Conservation (phyloP, 345 rosid species). For the Cochlearia excelsa region DNA sequence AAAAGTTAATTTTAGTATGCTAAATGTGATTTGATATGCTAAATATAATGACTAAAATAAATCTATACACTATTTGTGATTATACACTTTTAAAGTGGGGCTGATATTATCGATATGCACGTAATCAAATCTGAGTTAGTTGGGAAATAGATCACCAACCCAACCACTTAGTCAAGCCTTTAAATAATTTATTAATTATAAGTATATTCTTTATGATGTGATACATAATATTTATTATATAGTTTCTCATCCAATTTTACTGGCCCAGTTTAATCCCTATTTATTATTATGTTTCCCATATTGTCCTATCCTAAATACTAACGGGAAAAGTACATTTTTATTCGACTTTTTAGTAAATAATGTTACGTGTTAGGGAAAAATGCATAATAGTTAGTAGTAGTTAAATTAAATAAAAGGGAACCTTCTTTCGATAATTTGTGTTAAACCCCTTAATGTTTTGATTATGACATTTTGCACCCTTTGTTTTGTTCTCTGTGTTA, state of each 20-base stretch:
- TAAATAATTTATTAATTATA: neutral
- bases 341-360: neutral
- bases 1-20: neutral
- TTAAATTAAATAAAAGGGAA: neutral
- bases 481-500: conserved; percentile 29
- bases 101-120: conserved; percentile 25
- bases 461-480: conserved; percentile 22
- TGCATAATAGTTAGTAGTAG: neutral
- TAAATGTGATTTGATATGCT: neutral
- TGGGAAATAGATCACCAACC: conserved; percentile 42
- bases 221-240: conserved; percentile 3
- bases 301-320: conserved; percentile 3
- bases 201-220: neutral
- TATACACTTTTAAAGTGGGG: conserved; percentile 16
- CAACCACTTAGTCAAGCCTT: conserved; percentile 39
- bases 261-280: conserved; percentile 30
- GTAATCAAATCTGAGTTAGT: conserved; percentile 38
- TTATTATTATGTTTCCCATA: conserved; percentile 15
- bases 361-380: neutral
- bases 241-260: conserved; percentile 35
- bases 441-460: conserved; percentile 4
- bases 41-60: neutral
- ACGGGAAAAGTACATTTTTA: conserved; percentile 7
- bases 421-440: neutral
- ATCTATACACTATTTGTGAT: neutral